phyloP scores from a whole-genome alignment of 2,329 filamentous ascomycete species.

The Capronia epimyces region DNA sequence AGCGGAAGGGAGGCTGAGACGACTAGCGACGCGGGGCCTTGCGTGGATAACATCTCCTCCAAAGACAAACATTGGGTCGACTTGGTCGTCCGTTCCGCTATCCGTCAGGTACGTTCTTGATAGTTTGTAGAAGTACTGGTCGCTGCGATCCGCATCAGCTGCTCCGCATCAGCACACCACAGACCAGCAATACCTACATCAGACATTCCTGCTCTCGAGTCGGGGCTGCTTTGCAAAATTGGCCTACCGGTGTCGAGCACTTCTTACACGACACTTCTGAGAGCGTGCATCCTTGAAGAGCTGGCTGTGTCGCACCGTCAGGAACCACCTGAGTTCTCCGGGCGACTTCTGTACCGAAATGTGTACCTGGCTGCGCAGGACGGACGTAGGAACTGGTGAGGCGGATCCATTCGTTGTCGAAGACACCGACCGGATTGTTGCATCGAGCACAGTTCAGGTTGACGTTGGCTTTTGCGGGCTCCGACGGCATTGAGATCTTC shows the following conservation, averaged over 20 bases:
- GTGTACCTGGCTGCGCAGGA: constrained; percentile 18
- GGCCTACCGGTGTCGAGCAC: constrained; percentile 24
- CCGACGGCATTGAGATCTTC: constrained; percentile 3
- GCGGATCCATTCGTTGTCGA: constrained; percentile 28
- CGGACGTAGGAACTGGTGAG: constrained; percentile 27
- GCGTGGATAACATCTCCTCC: constrained; percentile 5
- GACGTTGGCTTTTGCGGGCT: constrained; percentile 2
- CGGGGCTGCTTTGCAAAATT: constrained; percentile 25
- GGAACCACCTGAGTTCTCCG: constrained; percentile 24
- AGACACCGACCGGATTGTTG: constrained; percentile 26
- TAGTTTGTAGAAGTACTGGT: constrained; percentile 27
- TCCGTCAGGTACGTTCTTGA: constrained; percentile 26
- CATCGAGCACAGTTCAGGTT: constrained; percentile 27
- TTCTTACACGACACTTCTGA: constrained; percentile 27
- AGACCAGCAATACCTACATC: constrained; percentile 14
- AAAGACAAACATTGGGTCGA: constrained; percentile 22
- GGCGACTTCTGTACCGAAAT: constrained; percentile 22
- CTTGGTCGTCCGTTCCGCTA: constrained; percentile 12
- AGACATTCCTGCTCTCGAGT: constrained; percentile 16
- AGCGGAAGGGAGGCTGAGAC: constrained; percentile 1
- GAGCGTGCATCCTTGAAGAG: constrained; percentile 25
- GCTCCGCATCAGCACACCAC: neutral
- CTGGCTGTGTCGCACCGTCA: constrained; percentile 17
- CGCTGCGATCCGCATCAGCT: constrained; percentile 4
- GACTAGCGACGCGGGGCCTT: constrained; percentile 8